Conservation (phyloP, 2,329 filamentous ascomycete genomes). For the Neonectria magnoliae region DNA sequence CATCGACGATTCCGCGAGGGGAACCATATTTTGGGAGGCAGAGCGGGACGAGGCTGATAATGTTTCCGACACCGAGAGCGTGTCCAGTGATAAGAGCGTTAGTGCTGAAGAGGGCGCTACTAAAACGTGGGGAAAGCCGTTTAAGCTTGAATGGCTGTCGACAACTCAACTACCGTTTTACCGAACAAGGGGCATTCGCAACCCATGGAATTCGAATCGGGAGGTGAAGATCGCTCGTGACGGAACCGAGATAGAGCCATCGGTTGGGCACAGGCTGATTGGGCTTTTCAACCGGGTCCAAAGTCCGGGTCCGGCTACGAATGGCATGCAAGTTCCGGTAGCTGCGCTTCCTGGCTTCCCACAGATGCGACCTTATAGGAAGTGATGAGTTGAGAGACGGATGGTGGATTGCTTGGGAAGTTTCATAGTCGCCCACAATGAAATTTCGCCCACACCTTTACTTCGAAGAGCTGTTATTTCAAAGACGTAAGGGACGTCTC, state of each 20-base stretch:
- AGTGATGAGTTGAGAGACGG: slow-evolving; percentile 22
- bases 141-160: slow-evolving; percentile 90
- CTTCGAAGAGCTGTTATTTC: slow-evolving; percentile 35
- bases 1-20: slow-evolving; percentile 91
- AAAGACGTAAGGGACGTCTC: slow-evolving; percentile 30
- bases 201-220: slow-evolving; percentile 94
- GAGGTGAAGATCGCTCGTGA: slow-evolving; percentile 97
- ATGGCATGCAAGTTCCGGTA: slow-evolving; percentile 46
- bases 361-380: slow-evolving; percentile 49
- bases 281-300: slow-evolving; percentile 77
- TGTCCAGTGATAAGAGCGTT: slow-evolving; percentile 51
- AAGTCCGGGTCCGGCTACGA: slow-evolving; percentile 48
- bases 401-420: slow-evolving; percentile 26
- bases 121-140: slow-evolving; percentile 89
- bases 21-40: slow-evolving; percentile 96
- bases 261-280: slow-evolving; percentile 78
- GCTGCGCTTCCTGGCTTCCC: slow-evolving; percentile 52
- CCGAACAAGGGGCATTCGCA: slow-evolving; percentile 84
- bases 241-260: slow-evolving; percentile 90
- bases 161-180: slow-evolving; percentile 88
- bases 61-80: slow-evolving; percentile 56
- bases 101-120: slow-evolving; percentile 55
- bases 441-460: slow-evolving; percentile 15
- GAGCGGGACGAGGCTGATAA: slow-evolving; percentile 66
- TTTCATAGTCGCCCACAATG: slow-evolving; percentile 17